Base-by-base conservation (phyloP, 1,284 basidiomycete species). In the Pholiota adiposa region DNA sequence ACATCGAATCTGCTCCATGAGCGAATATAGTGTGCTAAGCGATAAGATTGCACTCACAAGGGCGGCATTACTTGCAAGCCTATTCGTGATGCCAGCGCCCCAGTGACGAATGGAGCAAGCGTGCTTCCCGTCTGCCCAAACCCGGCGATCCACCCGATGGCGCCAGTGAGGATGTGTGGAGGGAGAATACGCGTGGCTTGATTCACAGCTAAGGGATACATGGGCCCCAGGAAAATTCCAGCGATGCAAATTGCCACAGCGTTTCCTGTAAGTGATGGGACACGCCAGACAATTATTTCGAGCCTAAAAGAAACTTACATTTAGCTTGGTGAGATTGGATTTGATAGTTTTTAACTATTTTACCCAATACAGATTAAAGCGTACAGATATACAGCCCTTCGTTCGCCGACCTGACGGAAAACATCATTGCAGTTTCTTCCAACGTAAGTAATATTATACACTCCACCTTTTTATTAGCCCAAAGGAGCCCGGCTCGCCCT, bases 61-160 rank as follows among this genome's bases (percentile, higher is more conserved):
- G 85, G 86, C 63, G 86, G 85, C 61, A 88, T 69, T 63, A 76
- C 81, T 50, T 73, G 71, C 57, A 88, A 86, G 0, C 86, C 86
- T 56, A 80, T 81, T 64, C 77, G 83, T 9, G 74, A 73, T 4
- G 85, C 80, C 38, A 88, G 73, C 0, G 81, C 76, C 9, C 86
- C 86, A 0, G 86, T 86, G 56, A 86, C 72, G 68, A 90, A 89
- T 0, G 89, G 88, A 46, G 90, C 70, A 4, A 88, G 70, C 0
- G 89, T 88, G 50, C 82, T 84, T 7, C 89, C 89, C 2, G 87
- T 82, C 66, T 87, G 85, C 0, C 89, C 89, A 51, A 90, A 75
- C 8, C 83, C 84, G 1, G 83, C 80, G 34, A 88, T 86, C 83
- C 86, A 87, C 1, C 89, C 88, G 31, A 90, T 84, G 12, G 83